Evolutionary conservation across 2,329 filamentous ascomycete genomes (phyloP).

Genomic region (Dothistroma septosporum): DNA sequence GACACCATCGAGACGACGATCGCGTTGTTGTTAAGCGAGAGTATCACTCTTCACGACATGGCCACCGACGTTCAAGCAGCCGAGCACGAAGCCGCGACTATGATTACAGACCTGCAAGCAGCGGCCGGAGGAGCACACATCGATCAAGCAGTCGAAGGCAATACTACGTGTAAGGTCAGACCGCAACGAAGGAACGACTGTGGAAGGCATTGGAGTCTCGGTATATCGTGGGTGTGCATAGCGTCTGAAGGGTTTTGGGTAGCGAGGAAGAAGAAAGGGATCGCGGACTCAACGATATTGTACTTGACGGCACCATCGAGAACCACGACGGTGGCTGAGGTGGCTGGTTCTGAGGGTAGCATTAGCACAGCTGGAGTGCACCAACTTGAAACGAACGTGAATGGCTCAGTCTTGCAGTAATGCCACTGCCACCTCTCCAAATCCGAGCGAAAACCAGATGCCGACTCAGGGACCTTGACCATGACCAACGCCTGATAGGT

Average conservation of each 20-base stretch:
- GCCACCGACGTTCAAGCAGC: slow-evolving; percentile 37
- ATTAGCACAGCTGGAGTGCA: not conserved
- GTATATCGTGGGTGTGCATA: not conserved
- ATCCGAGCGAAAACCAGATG: not conserved
- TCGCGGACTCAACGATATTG: not conserved
- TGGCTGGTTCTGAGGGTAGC: not conserved
- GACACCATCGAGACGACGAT: slow-evolving; percentile 44
- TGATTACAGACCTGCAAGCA: slow-evolving; percentile 21
- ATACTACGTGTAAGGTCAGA: slow-evolving; percentile 28
- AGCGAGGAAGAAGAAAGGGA: not conserved
- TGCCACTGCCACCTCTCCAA: not conserved
- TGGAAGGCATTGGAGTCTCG: not conserved
- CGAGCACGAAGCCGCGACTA: slow-evolving; percentile 30
- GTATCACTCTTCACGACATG: slow-evolving; percentile 44
- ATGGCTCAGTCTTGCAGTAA: not conserved
- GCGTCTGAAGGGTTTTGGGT: not conserved
- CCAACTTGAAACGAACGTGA: not conserved
- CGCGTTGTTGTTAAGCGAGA: slow-evolving; percentile 53
- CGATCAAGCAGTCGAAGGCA: slow-evolving; percentile 28
- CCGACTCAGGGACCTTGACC: too few relatives aligned
- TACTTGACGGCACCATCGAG: not conserved
- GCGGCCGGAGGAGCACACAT: slow-evolving; percentile 22
- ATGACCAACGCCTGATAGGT: too few relatives aligned
- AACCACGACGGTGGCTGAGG: not conserved
- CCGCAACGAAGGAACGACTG: not conserved